Evolutionary conservation across 345 rosid species (phyloP).

Genomic region (Salix caprea): DNA sequence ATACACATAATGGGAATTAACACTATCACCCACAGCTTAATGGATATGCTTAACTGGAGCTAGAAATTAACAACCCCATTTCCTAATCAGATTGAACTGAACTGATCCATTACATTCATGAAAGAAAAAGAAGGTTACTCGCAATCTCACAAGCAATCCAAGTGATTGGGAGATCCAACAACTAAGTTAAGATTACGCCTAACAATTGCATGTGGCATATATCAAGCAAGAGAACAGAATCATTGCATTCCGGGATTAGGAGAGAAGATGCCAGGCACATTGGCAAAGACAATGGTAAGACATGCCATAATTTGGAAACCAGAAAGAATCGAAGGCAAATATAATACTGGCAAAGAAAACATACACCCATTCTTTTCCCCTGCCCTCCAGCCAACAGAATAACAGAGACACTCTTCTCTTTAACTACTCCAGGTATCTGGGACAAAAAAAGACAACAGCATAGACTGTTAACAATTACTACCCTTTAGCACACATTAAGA

Average conservation of each 20-base stretch:
- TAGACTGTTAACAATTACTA: not conserved
- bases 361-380: constrained; percentile 95
- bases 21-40: not conserved
- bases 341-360: constrained; percentile 6
- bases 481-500: not conserved
- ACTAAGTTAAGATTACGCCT: too few relatives aligned
- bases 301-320: not conserved
- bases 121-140: not conserved
- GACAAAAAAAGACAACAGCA: not conserved
- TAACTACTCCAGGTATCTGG: constrained; percentile 44
- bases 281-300: too few relatives aligned
- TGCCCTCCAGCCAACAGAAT: constrained; percentile 86
- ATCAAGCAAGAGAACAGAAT: too few relatives aligned
- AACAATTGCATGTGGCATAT: too few relatives aligned
- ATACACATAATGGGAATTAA: not conserved
- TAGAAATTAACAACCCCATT: not conserved
- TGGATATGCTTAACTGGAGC: not conserved
- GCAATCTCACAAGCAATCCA: not conserved
- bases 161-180: not conserved
- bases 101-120: not conserved
- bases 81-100: not conserved
- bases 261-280: too few relatives aligned
- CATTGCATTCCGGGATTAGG: too few relatives aligned
- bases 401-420: constrained; percentile 73
- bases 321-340: not conserved